Evolutionary conservation across 768 basidiomycete species (phyloP).

Genomic region (Lactarius pseudohatsudake): DNA sequence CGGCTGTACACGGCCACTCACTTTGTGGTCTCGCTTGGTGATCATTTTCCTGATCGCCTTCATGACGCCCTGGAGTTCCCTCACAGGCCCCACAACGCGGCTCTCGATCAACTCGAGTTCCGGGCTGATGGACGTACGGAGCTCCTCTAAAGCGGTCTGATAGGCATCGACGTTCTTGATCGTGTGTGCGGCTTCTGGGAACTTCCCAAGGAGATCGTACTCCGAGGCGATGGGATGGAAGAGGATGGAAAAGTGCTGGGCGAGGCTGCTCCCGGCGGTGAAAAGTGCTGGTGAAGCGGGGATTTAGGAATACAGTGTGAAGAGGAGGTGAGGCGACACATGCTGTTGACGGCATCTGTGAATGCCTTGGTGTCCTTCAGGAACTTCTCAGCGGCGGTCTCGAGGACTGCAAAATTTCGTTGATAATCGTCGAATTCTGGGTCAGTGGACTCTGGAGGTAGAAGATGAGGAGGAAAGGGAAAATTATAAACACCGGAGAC

Average conservation of each 20-base stretch:
- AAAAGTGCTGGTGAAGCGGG: constrained; percentile 52
- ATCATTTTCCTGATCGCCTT: constrained; percentile 92
- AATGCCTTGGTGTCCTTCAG: constrained; percentile 90
- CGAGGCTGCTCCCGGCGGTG: constrained; percentile 61
- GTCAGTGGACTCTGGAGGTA: constrained; percentile 65
- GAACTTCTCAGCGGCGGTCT: constrained; percentile 82
- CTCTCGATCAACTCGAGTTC: constrained; percentile 94
- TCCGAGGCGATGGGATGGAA: constrained; percentile 72
- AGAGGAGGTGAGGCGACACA: constrained; percentile 32
- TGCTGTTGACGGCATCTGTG: constrained; percentile 77
- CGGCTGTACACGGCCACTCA: constrained; percentile 33
- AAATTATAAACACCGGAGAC: not conserved
- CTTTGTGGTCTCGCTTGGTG: constrained; percentile 97
- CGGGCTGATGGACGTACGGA: constrained; percentile 74
- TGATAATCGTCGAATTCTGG: constrained; percentile 89
- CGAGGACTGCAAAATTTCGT: constrained; percentile 72
- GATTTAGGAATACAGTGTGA: constrained; percentile 1
- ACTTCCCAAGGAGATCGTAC: constrained; percentile 73
- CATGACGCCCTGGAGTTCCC: constrained; percentile 83
- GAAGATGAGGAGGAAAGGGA: not conserved
- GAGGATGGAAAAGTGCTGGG: constrained; percentile 59
- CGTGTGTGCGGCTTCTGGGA: constrained; percentile 76
- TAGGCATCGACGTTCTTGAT: constrained; percentile 75
- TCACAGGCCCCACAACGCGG: constrained; percentile 79
- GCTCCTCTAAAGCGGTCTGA: constrained; percentile 75